Conservation (phyloP, 345 rosid species). For the Bruguiera parviflora region DNA sequence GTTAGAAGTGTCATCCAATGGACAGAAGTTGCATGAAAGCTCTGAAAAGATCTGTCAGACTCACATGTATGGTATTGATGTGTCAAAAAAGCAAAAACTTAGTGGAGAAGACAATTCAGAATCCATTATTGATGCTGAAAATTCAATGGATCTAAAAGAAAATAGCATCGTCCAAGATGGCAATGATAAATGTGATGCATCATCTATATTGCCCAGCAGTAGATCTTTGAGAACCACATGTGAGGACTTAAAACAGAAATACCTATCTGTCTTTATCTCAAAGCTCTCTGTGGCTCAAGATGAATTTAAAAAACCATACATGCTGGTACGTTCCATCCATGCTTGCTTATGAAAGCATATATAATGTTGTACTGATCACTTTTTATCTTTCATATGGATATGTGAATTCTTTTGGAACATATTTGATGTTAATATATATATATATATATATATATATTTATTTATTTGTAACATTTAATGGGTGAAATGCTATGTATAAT, state of each 20-base stretch:
- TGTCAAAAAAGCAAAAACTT: constrained; percentile 48
- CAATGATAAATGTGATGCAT: constrained; percentile 27
- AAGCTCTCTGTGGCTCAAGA: constrained; percentile 64
- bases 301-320: constrained; percentile 62
- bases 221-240: constrained; percentile 45
- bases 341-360: background rate
- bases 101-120: constrained; percentile 27
- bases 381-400: background rate
- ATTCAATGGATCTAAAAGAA: constrained; percentile 22
- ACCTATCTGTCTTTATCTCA: constrained; percentile 60
- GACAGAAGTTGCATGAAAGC: constrained; percentile 28
- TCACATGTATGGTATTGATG: constrained; percentile 33
- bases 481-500: no score
- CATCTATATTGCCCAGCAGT: constrained; percentile 28
- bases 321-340: constrained; percentile 49
- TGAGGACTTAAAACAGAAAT: constrained; percentile 65
- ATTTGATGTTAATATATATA: background rate
- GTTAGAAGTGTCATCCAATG: constrained; percentile 27
- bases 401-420: background rate
- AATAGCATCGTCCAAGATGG: constrained; percentile 33
- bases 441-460: no score
- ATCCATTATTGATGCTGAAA: constrained; percentile 24
- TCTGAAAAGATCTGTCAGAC: constrained; percentile 37
- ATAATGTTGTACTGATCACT: background rate
- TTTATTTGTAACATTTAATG: no score